Percentiles rank a stretch among this genome's conserved stretches.
Evolutionary conservation across 73 alveolate genomes (phyloP).

Genomic region (Tetrahymena elliotti): DNA sequence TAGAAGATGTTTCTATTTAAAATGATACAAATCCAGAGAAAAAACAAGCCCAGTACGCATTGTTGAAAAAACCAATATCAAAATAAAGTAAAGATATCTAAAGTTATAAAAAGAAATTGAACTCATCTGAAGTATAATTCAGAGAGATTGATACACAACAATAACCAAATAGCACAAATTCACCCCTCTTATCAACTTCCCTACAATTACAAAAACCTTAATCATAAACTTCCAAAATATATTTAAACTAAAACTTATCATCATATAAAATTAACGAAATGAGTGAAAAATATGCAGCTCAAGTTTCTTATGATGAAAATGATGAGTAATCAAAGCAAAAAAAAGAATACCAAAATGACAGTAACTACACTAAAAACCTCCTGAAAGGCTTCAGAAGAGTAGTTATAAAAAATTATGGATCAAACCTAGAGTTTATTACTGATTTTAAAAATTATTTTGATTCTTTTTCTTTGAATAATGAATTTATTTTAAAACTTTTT

Average conservation of each 20-base stretch:
- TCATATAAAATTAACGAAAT: neutral
- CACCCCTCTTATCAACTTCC: neutral
- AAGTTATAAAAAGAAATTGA: neutral
- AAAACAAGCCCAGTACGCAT: neutral
- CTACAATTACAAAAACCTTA: neutral
- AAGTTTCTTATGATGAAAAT: neutral
- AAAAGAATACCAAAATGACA: neutral
- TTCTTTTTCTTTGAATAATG: neutral
- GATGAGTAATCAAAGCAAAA: neutral
- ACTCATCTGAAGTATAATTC: neutral
- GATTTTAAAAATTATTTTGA: neutral
- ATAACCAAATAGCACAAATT: neutral
- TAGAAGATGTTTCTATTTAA: neutral
- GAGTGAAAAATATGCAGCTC: neutral
- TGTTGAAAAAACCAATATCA: neutral
- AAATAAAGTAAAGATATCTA: neutral
- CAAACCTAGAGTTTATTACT: neutral
- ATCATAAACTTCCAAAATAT: neutral
- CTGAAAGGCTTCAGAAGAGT: neutral
- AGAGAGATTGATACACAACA: neutral
- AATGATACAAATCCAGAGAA: neutral
- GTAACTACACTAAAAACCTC: neutral
- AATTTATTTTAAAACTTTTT: neutral
- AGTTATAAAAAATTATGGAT: neutral
- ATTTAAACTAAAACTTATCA: neutral